phyloP scores from a whole-genome alignment of 2,329 filamentous ascomycete species.

The Fusarium ramigenum region DNA sequence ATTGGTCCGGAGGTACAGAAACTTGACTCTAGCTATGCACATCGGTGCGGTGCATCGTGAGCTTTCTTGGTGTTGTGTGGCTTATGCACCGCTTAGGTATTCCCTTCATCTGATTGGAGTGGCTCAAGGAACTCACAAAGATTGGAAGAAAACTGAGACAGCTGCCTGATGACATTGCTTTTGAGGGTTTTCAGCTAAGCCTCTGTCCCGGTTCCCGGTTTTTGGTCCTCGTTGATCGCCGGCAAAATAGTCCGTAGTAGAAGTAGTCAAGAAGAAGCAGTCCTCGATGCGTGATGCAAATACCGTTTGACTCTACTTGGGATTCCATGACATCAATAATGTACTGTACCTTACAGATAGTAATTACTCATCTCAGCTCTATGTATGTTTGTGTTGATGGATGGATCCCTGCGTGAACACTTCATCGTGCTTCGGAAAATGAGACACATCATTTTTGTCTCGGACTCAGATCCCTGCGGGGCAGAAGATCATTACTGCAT shows the following conservation, averaged over 20 bases:
- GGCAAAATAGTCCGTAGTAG: background rate
- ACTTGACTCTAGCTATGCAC: background rate
- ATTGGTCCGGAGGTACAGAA: no score
- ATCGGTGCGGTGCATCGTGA: background rate
- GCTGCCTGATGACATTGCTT: background rate
- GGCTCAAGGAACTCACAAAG: background rate
- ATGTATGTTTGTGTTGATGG: background rate
- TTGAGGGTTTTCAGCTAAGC: background rate
- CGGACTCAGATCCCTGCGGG: background rate
- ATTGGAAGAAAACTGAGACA: background rate
- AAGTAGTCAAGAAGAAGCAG: background rate
- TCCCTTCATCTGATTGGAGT: background rate
- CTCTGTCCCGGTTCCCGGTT: background rate
- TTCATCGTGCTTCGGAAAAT: background rate
- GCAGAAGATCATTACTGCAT: background rate
- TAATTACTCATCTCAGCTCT: background rate
- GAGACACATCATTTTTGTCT: background rate
- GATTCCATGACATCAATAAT: background rate
- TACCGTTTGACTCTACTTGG: background rate
- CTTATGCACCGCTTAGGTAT: background rate
- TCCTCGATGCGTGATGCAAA: background rate
- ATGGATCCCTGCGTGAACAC: background rate
- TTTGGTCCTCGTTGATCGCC: background rate
- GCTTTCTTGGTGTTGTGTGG: background rate
- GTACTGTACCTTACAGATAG: background rate